A percentile compares a stretch with the other conserved stretches of the same genome.
Conservation (phyloP, 495 filamentous ascomycete genomes). For the Penicillium bovifimosum region DNA sequence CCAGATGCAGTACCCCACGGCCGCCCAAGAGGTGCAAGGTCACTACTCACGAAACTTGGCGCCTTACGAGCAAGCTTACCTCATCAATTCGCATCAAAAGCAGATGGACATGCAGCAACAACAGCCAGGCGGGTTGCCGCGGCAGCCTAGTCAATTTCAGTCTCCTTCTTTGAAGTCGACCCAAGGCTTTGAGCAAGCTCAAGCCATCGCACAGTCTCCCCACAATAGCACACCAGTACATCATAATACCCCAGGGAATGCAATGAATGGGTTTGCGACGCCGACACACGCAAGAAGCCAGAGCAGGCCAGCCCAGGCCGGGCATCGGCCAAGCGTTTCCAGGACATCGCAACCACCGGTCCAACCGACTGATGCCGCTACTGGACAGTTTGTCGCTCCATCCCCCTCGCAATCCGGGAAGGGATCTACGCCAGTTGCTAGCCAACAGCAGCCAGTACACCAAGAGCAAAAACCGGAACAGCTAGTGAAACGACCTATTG, state of each 20-base stretch:
- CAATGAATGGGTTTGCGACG: conserved; percentile 42
- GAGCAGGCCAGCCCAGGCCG: conserved; percentile 34
- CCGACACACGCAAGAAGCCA: conserved; percentile 36
- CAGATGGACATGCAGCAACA: conserved; percentile 51
- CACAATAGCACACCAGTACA: conserved; percentile 29
- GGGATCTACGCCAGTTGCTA: conserved; percentile 31
- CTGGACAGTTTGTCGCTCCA: conserved; percentile 28
- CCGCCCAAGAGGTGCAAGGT: conserved; percentile 60
- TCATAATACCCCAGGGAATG: conserved; percentile 29
- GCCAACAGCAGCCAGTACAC: conserved; percentile 36
- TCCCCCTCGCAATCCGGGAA: conserved; percentile 35
- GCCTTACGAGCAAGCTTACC: conserved; percentile 65
- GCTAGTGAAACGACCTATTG: conserved; percentile 40
- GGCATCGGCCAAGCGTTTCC: conserved; percentile 33
- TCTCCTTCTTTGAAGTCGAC: conserved; percentile 32
- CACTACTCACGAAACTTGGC: conserved; percentile 70
- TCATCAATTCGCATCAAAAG: conserved; percentile 54
- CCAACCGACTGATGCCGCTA: conserved; percentile 26
- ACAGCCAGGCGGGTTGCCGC: conserved; percentile 31
- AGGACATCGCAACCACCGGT: conserved; percentile 35
- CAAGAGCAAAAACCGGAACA: conserved; percentile 44
- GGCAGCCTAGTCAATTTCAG: conserved; percentile 38
- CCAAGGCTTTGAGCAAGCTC: conserved; percentile 30
- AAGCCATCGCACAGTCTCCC: conserved; percentile 34
- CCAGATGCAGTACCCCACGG: conserved; percentile 57